Percentiles rank a stretch among this genome's conserved stretches.
These are phyloP conservation scores for Xylaria curta DNA, from an alignment of 495 filamentous ascomycete genomes.

Conservation along the genomic window DNA sequence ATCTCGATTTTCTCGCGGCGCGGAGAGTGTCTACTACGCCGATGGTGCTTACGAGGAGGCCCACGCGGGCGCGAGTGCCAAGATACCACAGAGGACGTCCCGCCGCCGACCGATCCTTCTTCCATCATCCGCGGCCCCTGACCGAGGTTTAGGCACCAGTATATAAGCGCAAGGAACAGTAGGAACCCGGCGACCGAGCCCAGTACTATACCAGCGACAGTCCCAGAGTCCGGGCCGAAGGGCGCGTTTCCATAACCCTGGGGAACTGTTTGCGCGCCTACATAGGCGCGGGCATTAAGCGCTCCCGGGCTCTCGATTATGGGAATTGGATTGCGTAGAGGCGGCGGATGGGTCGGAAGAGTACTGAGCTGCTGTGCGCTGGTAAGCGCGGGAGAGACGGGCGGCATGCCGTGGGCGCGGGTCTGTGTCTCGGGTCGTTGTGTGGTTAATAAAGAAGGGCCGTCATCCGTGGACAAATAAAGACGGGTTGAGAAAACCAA, in stretches of 20 bases:
- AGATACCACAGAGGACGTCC: constrained; percentile 37
- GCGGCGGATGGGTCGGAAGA: not conserved
- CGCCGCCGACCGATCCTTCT: constrained; percentile 40
- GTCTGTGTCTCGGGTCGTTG: not conserved
- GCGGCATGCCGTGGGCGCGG: constrained; percentile 21
- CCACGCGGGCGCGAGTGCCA: constrained; percentile 37
- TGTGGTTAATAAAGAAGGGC: not conserved
- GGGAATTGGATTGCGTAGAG: not conserved
- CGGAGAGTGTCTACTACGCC: constrained; percentile 25
- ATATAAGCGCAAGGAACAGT: constrained; percentile 76
- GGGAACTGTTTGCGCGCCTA: constrained; percentile 59
- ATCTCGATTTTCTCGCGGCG: constrained; percentile 48
- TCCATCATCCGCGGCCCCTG: constrained; percentile 36
- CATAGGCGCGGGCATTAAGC: constrained; percentile 32
- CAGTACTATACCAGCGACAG: constrained; percentile 83
- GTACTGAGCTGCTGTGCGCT: not conserved
- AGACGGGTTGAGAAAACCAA: not conserved
- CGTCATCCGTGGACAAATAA: not conserved
- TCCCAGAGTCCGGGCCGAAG: constrained; percentile 67
- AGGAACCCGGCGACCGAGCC: constrained; percentile 85
- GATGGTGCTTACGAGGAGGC: constrained; percentile 33
- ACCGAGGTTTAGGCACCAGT: constrained; percentile 66
- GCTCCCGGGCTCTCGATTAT: not conserved
- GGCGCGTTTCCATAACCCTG: constrained; percentile 69
- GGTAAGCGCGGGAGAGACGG: not conserved